Evolutionary conservation across 2,329 filamentous ascomycete species (phyloP), one percentile per base, ranked within the genome.

Genomic region (Cercospora zeina): DNA sequence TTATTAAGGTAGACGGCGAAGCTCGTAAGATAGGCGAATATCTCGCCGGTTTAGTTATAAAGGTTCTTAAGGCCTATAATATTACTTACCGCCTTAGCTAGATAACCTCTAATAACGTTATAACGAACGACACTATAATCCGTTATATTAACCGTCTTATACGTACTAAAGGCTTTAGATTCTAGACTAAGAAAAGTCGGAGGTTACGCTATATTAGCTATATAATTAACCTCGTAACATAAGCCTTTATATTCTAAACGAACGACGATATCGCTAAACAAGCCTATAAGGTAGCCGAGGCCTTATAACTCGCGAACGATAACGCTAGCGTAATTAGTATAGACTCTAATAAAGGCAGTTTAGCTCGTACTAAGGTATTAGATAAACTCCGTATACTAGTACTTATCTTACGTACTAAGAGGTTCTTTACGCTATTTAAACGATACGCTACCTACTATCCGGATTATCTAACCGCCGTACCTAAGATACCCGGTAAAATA

Each of bases 61-160:
- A 36, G 6, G 14, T 16, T 2, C 6, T 54, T 21, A 36, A 54
- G 51, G 51, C n/a, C 51, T 54, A 54, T 24, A 54, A 54, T 33
- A 27, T 54, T 16, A 8, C 7, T 6, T 13, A 13, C 30, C 27
- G 33, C 11, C 51, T 54, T n/a, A 21, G 51, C 33, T 54, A 37
- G 51, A 54, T 37, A n/a, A 54, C 51, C 51, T 54, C 51, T 37
- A 37, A 54, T 54, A 54, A 54, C 33, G 51, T 54, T 34, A 37
- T 33, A 54, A 33, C 34, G 7, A 54, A 54, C 33, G 51, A 54
- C n/a, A 30, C 27, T 33, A 33, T 54, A 34, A 24, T 54, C 4
- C 27, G 24, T 3, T 8, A 4, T 10, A 54, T 54, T 34, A 33
- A 30, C 5, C 19, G 10, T 6, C 37, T 9, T 54, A 54, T 54